Base-by-base conservation (phyloP, 1,284 basidiomycete species). In the Anthracocystis panici-leucophaei region DNA sequence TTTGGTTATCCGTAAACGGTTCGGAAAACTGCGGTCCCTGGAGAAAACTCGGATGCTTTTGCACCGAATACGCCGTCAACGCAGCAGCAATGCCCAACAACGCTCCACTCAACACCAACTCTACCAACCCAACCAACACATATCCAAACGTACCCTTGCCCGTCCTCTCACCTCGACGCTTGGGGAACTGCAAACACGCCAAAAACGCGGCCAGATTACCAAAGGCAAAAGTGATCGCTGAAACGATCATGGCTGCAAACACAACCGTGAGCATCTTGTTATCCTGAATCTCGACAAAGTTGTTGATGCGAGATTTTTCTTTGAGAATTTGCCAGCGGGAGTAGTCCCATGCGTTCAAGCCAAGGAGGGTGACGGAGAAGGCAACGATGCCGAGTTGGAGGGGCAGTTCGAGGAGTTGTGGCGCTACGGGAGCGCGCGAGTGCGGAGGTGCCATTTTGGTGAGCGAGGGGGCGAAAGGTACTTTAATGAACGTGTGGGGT, bases 81-180 rank as follows among this genome's bases (percentile, higher is more conserved):
- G 78, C 78, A 1, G 69, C 41, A 0, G 77, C 78, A 10, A 76
- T 69, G 45, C 76, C 79, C 18, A 74, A 41, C 10, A 50, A 77
- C 1, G 78, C 78, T 18, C 78, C 79, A 21, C 55, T 58, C 14
- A 80, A 65, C 2, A 73, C 6, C 12, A 81, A 45, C 20, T 75
- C 68, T 14, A 70, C 66, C 29, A 81, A 31, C 0, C 79, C 79
- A 4, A 78, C 70, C 0, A 81, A 38, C 23, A 78, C 42, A 53
- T 78, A 80, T 0, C 69, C 78, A 10, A 63, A 69, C 6, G 79
- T 81, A 20, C 79, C 79, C 50, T 80, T 81, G 16, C 79, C 79
- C 4, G 75, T 71, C 10, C 78, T 44, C 56, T 81, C 78, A 35
- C 79, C 79, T 1, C 75, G 42, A 21, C 78, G 54, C 49, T 71